Conservation (phyloP, 805 yeast species). For the Yarrowia keelungensis region DNA sequence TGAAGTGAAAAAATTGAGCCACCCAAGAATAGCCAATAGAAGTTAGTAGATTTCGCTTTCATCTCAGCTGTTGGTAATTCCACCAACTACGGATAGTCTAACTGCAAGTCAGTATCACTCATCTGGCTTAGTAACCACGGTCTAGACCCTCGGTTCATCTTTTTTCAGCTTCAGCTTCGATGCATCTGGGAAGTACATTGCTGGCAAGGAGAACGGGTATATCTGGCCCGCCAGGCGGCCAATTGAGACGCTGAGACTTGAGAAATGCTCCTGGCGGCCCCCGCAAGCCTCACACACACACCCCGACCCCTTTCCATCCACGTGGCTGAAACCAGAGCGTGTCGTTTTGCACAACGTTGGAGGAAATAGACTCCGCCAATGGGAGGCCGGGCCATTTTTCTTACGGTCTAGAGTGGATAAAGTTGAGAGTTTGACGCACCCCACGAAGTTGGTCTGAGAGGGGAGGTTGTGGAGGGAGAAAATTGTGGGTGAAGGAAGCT, state of each 20-base stretch:
- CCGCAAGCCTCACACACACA: no score
- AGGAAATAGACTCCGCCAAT: conserved; percentile 13
- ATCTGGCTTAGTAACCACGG: conserved; percentile 2
- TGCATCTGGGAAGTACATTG: neutral
- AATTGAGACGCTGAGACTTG: no score
- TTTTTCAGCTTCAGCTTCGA: neutral
- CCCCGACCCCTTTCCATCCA: neutral
- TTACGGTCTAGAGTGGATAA: conserved; percentile 35
- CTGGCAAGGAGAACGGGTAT: no score
- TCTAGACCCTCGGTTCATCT: neutral
- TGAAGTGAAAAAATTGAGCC: no score
- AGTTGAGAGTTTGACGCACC: conserved; percentile 25
- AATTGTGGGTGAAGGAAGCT: neutral
- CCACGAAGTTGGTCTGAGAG: conserved; percentile 12
- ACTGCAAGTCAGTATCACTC: neutral
- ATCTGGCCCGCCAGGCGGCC: no score
- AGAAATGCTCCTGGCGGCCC: no score
- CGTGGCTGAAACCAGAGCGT: neutral
- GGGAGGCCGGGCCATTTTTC: neutral
- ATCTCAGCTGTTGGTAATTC: no score
- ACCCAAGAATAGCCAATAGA: no score
- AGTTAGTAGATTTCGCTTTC: no score
- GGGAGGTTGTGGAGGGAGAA: neutral
- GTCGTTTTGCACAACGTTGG: neutral
- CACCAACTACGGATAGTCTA: neutral